Percentiles rank a stretch among this genome's conserved stretches.
These are phyloP conservation scores for Posidonia australis DNA, from an alignment of 106 monocot species.

Conservation along the genomic window DNA sequence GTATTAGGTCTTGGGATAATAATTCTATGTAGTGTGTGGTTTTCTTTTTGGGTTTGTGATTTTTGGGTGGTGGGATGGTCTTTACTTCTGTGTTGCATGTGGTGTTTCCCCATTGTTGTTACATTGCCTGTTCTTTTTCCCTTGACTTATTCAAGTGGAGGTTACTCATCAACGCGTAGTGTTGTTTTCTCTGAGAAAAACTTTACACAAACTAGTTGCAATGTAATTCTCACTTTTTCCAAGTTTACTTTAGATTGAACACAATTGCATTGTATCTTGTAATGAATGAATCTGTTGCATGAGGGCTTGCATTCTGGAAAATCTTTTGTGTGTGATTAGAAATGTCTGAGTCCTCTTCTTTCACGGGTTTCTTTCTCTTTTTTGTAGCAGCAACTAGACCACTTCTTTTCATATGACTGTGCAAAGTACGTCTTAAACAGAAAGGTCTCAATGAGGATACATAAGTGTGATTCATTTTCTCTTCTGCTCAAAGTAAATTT, in stretches of 20 bases:
- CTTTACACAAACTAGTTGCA: not conserved
- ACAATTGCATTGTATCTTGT: not conserved
- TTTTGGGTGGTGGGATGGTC: not conserved
- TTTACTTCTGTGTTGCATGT: not conserved
- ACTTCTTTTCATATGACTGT: too few relatives aligned
- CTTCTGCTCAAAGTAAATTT: too few relatives aligned
- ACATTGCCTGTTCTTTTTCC: constrained; percentile 2
- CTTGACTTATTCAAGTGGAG: constrained; percentile 1
- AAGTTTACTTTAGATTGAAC: not conserved
- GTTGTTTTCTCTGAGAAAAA: not conserved
- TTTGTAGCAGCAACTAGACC: too few relatives aligned
- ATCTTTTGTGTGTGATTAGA: too few relatives aligned
- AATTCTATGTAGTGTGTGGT: constrained; percentile 1
- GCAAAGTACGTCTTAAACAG: too few relatives aligned
- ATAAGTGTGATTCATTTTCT: too few relatives aligned
- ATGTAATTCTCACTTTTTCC: not conserved
- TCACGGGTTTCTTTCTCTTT: too few relatives aligned
- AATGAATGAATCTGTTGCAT: too few relatives aligned
- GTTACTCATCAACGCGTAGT: not conserved
- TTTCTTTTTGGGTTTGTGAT: not conserved
- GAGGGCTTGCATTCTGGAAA: too few relatives aligned
- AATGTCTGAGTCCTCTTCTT: too few relatives aligned
- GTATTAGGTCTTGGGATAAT: not conserved
- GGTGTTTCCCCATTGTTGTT: not conserved
- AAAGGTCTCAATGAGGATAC: too few relatives aligned